Evolutionary conservation across 2,329 filamentous ascomycete species (phyloP).

Genomic region (Cercospora sp.): DNA sequence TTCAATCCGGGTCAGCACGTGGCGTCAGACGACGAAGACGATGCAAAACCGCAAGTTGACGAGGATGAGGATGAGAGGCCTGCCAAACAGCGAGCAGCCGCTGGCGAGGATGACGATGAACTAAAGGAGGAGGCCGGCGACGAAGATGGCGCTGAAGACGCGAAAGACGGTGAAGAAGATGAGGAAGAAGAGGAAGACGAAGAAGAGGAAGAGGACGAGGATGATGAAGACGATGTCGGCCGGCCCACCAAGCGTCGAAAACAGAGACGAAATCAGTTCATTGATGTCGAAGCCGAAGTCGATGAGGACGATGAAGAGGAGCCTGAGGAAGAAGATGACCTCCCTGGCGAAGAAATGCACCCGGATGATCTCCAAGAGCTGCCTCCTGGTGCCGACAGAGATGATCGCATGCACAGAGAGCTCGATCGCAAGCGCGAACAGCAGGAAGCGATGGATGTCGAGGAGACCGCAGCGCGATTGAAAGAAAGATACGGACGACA

Average conservation of each 20-base stretch:
- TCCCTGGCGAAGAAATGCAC: constrained; percentile 81
- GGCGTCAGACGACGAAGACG: constrained; percentile 67
- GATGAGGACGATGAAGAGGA: constrained; percentile 88
- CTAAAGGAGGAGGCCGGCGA: constrained; percentile 50
- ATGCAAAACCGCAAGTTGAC: constrained; percentile 37
- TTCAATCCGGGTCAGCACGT: constrained; percentile 82
- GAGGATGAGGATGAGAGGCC: constrained; percentile 38
- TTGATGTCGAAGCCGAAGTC: constrained; percentile 98
- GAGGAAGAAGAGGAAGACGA: constrained; percentile 60
- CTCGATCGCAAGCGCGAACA: constrained; percentile 89
- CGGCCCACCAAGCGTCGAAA: constrained; percentile 67
- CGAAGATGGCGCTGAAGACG: constrained; percentile 51
- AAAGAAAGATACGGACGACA: constrained; percentile 81
- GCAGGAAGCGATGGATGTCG: constrained; percentile 84
- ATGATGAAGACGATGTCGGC: constrained; percentile 33
- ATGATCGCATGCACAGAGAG: constrained; percentile 90
- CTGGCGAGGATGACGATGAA: constrained; percentile 48
- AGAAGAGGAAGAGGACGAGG: constrained; percentile 44
- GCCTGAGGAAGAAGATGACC: constrained; percentile 86
- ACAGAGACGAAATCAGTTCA: constrained; percentile 77
- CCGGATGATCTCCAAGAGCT: constrained; percentile 82
- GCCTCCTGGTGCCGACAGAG: constrained; percentile 72
- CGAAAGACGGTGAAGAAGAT: constrained; percentile 59
- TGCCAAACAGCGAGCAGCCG: constrained; percentile 24
- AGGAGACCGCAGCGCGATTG: constrained; percentile 85